phyloP scores from a whole-genome alignment of 75 land plant species.

The Larix kaempferi region DNA sequence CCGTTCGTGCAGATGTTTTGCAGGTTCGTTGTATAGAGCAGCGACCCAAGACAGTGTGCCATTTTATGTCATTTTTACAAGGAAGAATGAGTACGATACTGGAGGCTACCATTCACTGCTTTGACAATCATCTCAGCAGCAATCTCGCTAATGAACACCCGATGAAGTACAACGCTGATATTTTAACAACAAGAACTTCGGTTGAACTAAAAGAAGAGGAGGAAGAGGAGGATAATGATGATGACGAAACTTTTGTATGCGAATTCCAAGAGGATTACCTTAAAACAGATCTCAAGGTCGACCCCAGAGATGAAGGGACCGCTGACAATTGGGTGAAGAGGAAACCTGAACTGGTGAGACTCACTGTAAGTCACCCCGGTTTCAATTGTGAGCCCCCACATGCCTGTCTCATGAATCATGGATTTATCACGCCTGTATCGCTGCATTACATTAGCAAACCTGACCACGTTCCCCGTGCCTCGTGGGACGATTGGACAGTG shows the following conservation, averaged over 20 bases:
- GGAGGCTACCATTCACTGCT: too few relatives aligned
- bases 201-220: background rate
- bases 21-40: too few relatives aligned
- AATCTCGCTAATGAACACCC: too few relatives aligned
- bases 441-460: constrained; percentile 98
- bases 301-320: constrained; percentile 71
- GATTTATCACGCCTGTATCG: constrained; percentile 84
- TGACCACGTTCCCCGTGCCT: constrained; percentile 64
- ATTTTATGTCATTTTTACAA: too few relatives aligned
- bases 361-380: constrained; percentile 98
- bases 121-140: too few relatives aligned
- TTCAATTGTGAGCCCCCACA: constrained; percentile 79
- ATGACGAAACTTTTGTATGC: background rate
- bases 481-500: constrained; percentile 67
- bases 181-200: too few relatives aligned
- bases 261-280: constrained; percentile 6
- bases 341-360: constrained; percentile 72
- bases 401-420: constrained; percentile 68
- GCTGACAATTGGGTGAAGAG: constrained; percentile 79
- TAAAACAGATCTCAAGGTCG: constrained; percentile 29
- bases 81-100: too few relatives aligned
- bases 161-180: too few relatives aligned
- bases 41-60: too few relatives aligned
- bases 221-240: background rate
- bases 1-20: too few relatives aligned